Base-by-base conservation (phyloP, 768 basidiomycete genomes). In the Podaxis mareebaensis region DNA sequence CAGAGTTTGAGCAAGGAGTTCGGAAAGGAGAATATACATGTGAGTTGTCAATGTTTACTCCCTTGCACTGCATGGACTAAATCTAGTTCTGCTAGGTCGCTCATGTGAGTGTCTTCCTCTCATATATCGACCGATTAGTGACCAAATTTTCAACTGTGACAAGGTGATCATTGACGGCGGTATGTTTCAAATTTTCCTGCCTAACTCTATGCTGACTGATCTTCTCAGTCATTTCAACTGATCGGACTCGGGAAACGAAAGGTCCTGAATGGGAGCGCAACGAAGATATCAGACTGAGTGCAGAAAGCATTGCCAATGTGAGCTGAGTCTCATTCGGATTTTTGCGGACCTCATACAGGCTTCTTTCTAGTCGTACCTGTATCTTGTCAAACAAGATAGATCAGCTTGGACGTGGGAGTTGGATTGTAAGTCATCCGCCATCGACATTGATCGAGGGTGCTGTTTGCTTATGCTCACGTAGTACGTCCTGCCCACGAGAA, bases 371-470 rank as follows among this genome's bases (percentile, higher is more conserved):
- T 75, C 86, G 1, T 91, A 91, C 68, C 74, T 89, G 38, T 84
- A 83, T 69, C 83, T 93, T 20, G 82, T 78, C 6, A 82, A 85
- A 56, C 91, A 92, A 74, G 88, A 90, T 58, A 80, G 84, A 30
- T 88, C 88, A 44, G 83, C 88, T 5, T 90, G 84, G 88, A 87
- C 89, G 8, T 93, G 90, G 89, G 91, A 92, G 70, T 78, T 93
- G 30, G 91, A 92, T 66, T 77, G 90, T 91, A 69, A 77, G 89
- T 76, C 3, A 26, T 55, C 20, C 24, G 49, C 49, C 12, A 48
- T 33, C 33, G 33, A 7, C 38, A 3, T 15, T 24, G 26, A 59
- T 22, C 17, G 20, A 20, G 1, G 20, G 38, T 40, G 15, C 40
- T 65, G 7, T 46, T 39, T n/a, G 42, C 24, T 56, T 20, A 20